Evolutionary conservation across 257 asterid species (phyloP), one percentile per base, ranked within the genome.

Genomic region (Fraxinus anomala): DNA sequence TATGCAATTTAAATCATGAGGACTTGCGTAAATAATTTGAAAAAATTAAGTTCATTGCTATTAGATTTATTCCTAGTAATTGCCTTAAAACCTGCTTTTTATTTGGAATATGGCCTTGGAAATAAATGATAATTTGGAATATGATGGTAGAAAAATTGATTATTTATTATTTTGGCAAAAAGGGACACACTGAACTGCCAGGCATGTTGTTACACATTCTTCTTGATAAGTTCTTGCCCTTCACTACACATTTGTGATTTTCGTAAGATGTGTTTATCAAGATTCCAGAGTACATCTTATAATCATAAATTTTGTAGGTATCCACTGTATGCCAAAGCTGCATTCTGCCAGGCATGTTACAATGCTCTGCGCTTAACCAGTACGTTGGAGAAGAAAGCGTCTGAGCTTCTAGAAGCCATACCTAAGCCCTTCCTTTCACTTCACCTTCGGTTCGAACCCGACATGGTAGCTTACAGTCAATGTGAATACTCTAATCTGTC

Each of bases 391-490:
- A 84, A 86, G 85, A 92, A 96, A 86, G 96, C 87, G 16, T 42
- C 84, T 7, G 89, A 89, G 78, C 96, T 96, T 86, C 89, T 96
- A 76, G 81, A 84, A 83, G 95, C 97, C 73, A 93, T 96, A 82
- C 99, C 99, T n/a, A 96, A 94, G 82, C 99, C 99, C 79, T 96
- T 93, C 87, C 92, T 96, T 47, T 80, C 98, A 11, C 99, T 96
- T 74, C 98, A 96, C 89, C 99, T 96, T 23, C 96, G 99, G 19
- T 96, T 94, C 72, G 99, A 96, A 86, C 99, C 98, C 0, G 99
- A 96, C 91, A 96, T 96, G 99, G 98, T 92, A 74, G 98, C 96
- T 49, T 93, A 96, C 37, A 96, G 98, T 82, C 99, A 96, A 77
- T 96, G 98, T 24, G 87, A 88, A 76, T 96, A 92, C 82, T 34